These are phyloP conservation scores for Irpex sp. DNA, from an alignment of 1,284 basidiomycete genomes.

Conservation along the genomic window DNA sequence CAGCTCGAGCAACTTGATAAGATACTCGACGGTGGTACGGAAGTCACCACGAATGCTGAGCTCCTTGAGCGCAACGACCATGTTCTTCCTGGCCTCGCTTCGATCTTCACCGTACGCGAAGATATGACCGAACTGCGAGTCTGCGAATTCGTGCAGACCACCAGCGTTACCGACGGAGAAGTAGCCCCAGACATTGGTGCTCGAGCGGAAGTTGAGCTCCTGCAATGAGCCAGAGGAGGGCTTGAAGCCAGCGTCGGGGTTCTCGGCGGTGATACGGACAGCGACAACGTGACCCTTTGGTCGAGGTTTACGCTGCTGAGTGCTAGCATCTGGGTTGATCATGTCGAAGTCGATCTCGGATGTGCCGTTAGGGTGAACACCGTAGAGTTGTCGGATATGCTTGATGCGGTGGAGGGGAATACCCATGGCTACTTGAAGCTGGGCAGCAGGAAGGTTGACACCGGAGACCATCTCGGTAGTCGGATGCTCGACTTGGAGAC, in stretches of 20 bases:
- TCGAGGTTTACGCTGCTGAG: slow-evolving; percentile 90
- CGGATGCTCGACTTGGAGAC: slow-evolving; percentile 98
- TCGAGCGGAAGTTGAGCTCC: slow-evolving; percentile 99
- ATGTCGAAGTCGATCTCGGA: slow-evolving; percentile 98
- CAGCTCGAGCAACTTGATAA: slow-evolving; percentile 95
- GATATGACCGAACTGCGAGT: slow-evolving; percentile 98
- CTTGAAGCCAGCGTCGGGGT: slow-evolving; percentile 99
- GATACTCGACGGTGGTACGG: slow-evolving; percentile 97
- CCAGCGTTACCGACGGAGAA: slow-evolving; percentile 96
- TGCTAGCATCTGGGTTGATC: slow-evolving; percentile 78
- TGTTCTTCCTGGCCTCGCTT: slow-evolving; percentile 94
- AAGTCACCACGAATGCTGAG: slow-evolving; percentile 98
- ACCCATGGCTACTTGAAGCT: slow-evolving; percentile 98
- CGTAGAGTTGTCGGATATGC: slow-evolving; percentile 95
- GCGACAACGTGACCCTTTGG: slow-evolving; percentile 99
- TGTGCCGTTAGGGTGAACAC: slow-evolving; percentile 80
- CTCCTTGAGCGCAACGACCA: slow-evolving; percentile 99
- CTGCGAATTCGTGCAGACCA: slow-evolving; percentile 97
- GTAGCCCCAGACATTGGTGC: slow-evolving; percentile 99
- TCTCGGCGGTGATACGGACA: slow-evolving; percentile 98
- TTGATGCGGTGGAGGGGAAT: slow-evolving; percentile 93
- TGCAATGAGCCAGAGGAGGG: slow-evolving; percentile 95
- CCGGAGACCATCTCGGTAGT: slow-evolving; percentile 99
- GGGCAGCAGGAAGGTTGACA: slow-evolving; percentile 96
- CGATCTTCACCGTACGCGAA: slow-evolving; percentile 99